Conservation (phyloP, 306 rosid genomes). For the Quercus berberidifolia region DNA sequence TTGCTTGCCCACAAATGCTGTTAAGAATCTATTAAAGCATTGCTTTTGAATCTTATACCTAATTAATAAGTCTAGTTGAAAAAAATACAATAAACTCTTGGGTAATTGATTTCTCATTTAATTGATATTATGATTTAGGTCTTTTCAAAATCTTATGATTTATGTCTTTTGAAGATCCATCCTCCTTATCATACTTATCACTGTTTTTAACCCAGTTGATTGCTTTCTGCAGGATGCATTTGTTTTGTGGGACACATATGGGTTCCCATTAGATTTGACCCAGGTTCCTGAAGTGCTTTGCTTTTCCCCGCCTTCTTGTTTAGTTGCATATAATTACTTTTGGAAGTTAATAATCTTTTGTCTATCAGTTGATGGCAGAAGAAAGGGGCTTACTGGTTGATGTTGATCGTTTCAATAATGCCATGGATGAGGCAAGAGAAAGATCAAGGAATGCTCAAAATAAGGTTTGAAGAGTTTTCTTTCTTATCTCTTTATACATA, state of each 20-base stretch:
- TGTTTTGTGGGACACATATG: conserved; percentile 94
- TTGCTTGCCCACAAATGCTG: neutral
- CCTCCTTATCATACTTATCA: conserved; percentile 4
- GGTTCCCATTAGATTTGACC: conserved; percentile 95
- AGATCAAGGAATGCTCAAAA: conserved; percentile 90
- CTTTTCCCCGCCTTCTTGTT: neutral
- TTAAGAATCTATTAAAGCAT: neutral
- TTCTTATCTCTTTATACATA: conserved; percentile 21
- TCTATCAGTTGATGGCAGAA: conserved; percentile 91
- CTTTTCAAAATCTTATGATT: neutral
- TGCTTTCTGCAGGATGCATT: conserved; percentile 76
- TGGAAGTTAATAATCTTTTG: conserved; percentile 16
- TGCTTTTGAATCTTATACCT: neutral
- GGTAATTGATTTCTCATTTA: neutral
- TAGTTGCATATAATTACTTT: neutral
- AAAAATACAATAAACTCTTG: neutral
- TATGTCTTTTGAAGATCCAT: neutral
- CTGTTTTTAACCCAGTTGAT: conserved; percentile 28
- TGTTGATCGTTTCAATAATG: conserved; percentile 63
- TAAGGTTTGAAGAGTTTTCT: conserved; percentile 45
- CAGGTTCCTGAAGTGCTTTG: conserved; percentile 55
- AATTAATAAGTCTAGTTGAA: neutral
- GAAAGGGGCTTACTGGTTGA: conserved; percentile 81
- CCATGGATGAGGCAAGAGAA: conserved; percentile 95
- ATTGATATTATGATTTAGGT: neutral